A percentile compares a stretch with the other conserved stretches of the same genome.
These are phyloP conservation scores for Jackrogersella multiformis DNA, from an alignment of 495 filamentous ascomycete species.

Conservation along the genomic window DNA sequence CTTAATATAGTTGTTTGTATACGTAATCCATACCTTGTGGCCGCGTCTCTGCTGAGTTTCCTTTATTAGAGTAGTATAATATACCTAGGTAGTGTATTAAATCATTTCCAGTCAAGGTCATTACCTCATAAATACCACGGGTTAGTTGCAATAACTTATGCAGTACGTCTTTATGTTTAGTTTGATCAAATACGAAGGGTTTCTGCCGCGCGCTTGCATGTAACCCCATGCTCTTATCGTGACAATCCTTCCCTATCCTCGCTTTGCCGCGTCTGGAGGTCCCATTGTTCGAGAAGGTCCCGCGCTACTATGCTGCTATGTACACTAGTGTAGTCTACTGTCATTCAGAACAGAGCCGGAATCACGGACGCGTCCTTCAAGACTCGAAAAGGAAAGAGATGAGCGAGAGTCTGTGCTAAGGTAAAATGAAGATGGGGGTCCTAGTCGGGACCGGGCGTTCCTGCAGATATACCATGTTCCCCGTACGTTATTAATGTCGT, in stretches of 20 bases:
- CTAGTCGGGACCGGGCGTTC: slow-evolving; percentile 36
- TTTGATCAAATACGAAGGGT: slow-evolving; percentile 8
- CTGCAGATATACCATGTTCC: slow-evolving; percentile 41
- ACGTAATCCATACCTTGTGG: slow-evolving; percentile 29
- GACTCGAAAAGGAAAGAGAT: slow-evolving; percentile 31
- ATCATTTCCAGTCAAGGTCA: not conserved
- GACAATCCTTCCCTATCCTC: not conserved
- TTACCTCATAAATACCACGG: not conserved
- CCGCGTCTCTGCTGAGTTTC: slow-evolving; percentile 7
- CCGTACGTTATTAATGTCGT: slow-evolving; percentile 31
- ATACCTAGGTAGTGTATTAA: not conserved
- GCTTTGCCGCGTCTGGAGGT: slow-evolving; percentile 34
- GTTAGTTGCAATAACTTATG: not conserved
- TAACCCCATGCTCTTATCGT: slow-evolving; percentile 2
- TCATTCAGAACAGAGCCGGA: slow-evolving; percentile 10
- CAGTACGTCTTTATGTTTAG: not conserved
- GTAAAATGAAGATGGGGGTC: slow-evolving; percentile 34
- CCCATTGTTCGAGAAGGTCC: slow-evolving; percentile 40
- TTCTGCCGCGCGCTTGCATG: slow-evolving; percentile 43
- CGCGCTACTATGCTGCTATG: slow-evolving; percentile 23
- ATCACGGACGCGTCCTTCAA: slow-evolving; percentile 24
- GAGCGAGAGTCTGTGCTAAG: slow-evolving; percentile 26
- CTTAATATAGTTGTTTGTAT: slow-evolving; percentile 4
- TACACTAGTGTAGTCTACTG: not conserved
- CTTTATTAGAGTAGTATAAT: not conserved